Evolutionary conservation across 768 basidiomycete species (phyloP).

Genomic region (Serendipita sp.): DNA sequence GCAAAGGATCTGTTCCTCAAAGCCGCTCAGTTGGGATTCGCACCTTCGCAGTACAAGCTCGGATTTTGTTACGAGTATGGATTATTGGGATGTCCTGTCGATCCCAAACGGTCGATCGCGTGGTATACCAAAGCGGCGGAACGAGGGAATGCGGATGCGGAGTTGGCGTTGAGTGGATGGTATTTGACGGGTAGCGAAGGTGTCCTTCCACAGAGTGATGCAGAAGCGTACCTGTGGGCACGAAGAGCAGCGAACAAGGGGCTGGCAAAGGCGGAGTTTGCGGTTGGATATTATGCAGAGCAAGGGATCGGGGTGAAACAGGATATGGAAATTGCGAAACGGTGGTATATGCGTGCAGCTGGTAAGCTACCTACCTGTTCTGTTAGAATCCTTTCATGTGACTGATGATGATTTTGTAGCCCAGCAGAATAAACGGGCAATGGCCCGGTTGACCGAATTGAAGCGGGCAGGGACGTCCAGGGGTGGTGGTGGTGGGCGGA

Average conservation of each 20-base stretch:
- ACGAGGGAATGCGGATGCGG: constrained; percentile 87
- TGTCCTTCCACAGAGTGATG: constrained; percentile 92
- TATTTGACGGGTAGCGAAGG: constrained; percentile 93
- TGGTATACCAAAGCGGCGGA: constrained; percentile 99
- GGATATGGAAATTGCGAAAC: constrained; percentile 87
- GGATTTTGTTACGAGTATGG: constrained; percentile 95
- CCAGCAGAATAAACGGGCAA: constrained; percentile 96
- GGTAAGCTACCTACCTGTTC: constrained; percentile 37
- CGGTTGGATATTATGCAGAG: constrained; percentile 96
- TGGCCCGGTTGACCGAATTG: constrained; percentile 90
- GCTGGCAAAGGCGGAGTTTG: constrained; percentile 92
- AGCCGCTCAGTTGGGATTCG: constrained; percentile 85
- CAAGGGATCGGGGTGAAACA: constrained; percentile 95
- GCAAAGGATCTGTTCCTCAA: constrained; percentile 78
- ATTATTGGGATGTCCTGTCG: constrained; percentile 70
- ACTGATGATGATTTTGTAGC: constrained; percentile 31
- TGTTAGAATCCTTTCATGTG: not conserved
- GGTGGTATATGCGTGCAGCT: constrained; percentile 98
- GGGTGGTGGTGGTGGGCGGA: constrained; percentile 26
- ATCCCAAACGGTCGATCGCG: constrained; percentile 85
- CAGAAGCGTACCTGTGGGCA: constrained; percentile 98
- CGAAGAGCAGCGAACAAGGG: constrained; percentile 93
- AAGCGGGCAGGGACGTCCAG: constrained; percentile 57
- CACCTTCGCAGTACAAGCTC: constrained; percentile 86
- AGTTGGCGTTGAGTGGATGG: constrained; percentile 94